Conservation (phyloP, 2,329 filamentous ascomycete species). For the Scedosporium boydii region DNA sequence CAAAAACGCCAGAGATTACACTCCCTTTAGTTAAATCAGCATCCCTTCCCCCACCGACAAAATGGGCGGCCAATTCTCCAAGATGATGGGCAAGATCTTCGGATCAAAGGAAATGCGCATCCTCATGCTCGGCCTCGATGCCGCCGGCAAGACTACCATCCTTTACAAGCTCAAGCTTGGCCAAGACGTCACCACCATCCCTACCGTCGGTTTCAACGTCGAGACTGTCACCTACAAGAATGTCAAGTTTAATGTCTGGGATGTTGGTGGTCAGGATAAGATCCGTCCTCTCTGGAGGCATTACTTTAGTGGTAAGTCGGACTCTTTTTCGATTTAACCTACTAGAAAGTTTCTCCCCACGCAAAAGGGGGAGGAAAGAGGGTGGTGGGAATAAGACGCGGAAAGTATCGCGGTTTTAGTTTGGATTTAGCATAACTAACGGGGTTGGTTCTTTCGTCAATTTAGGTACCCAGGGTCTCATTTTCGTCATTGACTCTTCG, state of each 20-base stretch:
- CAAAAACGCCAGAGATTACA: conserved; percentile 7
- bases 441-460: not conserved
- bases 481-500: conserved; percentile 96
- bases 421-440: conserved; percentile 1
- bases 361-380: not conserved
- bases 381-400: not conserved
- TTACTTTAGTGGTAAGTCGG: conserved; percentile 70
- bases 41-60: conserved; percentile 25
- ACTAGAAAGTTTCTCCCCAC: not conserved
- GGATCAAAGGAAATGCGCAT: conserved; percentile 98
- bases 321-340: not conserved
- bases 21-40: conserved; percentile 6
- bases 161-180: conserved; percentile 98
- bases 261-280: conserved; percentile 98
- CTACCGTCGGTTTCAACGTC: conserved; percentile 98
- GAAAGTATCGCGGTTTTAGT: not conserved
- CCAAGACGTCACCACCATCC: conserved; percentile 96
- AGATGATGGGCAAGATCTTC: conserved; percentile 98
- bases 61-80: conserved; percentile 91
- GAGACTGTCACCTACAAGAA: conserved; percentile 99
- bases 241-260: conserved; percentile 99
- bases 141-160: conserved; percentile 97
- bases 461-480: conserved; percentile 85
- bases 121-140: conserved; percentile 95
- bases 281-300: conserved; percentile 95